Evolutionary conservation across 176 grass and related monocot genomes (phyloP).

Genomic region (Zizania latifolia): DNA sequence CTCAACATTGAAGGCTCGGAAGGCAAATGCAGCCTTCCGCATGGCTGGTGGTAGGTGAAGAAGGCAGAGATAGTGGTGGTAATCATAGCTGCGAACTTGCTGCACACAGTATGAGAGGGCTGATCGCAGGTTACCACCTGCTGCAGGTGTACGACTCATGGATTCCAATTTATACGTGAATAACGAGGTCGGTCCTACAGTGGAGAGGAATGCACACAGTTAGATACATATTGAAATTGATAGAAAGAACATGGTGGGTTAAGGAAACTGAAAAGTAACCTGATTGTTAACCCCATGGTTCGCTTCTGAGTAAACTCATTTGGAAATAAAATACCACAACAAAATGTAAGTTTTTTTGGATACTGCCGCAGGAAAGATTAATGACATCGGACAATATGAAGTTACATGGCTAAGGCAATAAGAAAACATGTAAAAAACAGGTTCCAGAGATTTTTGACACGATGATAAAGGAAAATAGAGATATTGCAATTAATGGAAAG

Average conservation of each 20-base stretch:
- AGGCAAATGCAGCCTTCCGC: slow-evolving; percentile 72
- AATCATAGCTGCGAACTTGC: slow-evolving; percentile 82
- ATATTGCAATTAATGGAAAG: too few species aligned
- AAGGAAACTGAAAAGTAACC: background rate
- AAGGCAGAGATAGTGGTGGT: slow-evolving; percentile 87
- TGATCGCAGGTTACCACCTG: slow-evolving; percentile 28
- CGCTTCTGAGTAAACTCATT: too few species aligned
- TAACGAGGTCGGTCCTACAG: background rate
- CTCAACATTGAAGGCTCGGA: slow-evolving; percentile 86
- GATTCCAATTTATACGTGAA: background rate
- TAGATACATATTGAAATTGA: background rate
- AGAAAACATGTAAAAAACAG: too few species aligned
- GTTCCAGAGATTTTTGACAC: too few species aligned
- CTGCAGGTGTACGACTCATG: slow-evolving; percentile 40
- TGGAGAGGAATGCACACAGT: background rate
- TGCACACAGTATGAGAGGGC: slow-evolving; percentile 77
- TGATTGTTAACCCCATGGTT: too few species aligned
- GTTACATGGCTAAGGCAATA: too few species aligned
- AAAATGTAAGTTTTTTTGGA: too few species aligned
- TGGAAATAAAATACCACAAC: too few species aligned
- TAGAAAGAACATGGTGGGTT: background rate
- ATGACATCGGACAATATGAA: too few species aligned
- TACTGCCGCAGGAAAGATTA: too few species aligned
- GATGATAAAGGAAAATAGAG: too few species aligned
- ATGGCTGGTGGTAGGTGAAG: slow-evolving; percentile 66